A percentile compares a stretch with the other conserved stretches of the same genome.
Conservation (phyloP, 192 early-diverging fungal species). For the Entomortierella parvispora region DNA sequence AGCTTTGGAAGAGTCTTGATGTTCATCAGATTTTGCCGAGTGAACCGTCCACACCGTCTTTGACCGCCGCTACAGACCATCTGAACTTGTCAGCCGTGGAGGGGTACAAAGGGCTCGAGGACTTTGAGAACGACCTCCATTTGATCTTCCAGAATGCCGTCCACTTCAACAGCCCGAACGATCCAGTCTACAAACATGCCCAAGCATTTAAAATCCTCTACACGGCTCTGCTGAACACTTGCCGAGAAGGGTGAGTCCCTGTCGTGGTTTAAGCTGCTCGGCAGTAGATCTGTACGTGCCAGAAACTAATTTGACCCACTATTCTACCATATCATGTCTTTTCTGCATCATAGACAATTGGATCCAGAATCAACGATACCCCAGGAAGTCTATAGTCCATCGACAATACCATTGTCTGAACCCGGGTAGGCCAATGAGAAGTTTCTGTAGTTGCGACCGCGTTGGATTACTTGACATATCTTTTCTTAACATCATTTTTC, state of each 20-base stretch:
- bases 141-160: constrained; percentile 59
- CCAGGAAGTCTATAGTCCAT: constrained; percentile 25
- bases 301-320: too few species aligned
- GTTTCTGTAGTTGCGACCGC: too few species aligned
- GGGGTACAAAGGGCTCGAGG: constrained; percentile 50
- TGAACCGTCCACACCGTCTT: too few species aligned
- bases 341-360: neutral
- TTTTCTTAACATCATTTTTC: neutral
- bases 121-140: constrained; percentile 58
- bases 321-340: too few species aligned
- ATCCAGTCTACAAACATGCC: constrained; percentile 26
- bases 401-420: constrained; percentile 5
- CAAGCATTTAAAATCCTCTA: constrained; percentile 5
- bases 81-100: neutral
- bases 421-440: constrained; percentile 20
- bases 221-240: neutral
- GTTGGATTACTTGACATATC: neutral
- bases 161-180: constrained; percentile 13
- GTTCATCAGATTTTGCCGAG: neutral
- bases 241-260: constrained; percentile 10
- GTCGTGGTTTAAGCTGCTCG: neutral
- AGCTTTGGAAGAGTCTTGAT: constrained; percentile 51
- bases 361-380: constrained; percentile 8
- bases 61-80: neutral
- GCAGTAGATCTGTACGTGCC: too few species aligned